These are phyloP conservation scores for Penicillium sp. DNA, from an alignment of 2,329 filamentous ascomycete genomes.

Conservation along the genomic window DNA sequence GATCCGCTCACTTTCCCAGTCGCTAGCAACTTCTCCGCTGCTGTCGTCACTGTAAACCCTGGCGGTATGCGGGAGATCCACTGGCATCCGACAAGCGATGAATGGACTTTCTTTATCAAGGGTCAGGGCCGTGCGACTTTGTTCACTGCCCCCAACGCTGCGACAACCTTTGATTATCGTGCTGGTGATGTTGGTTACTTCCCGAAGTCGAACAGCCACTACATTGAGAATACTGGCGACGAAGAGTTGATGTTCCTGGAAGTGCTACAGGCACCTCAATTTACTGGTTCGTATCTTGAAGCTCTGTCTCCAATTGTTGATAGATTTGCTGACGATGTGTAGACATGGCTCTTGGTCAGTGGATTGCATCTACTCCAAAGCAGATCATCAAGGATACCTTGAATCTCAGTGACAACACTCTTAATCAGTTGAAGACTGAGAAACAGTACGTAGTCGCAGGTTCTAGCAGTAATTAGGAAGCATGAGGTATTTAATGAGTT, in stretches of 20 bases:
- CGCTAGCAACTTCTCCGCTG: conserved; percentile 72
- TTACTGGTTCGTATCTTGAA: conserved; percentile 42
- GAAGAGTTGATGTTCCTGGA: conserved; percentile 75
- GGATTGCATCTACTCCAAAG: conserved; percentile 55
- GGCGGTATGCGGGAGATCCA: conserved; percentile 77
- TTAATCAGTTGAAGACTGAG: conserved; percentile 46
- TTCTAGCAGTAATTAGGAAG: background rate
- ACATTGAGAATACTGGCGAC: conserved; percentile 76
- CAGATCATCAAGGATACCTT: conserved; percentile 63
- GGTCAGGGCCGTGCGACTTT: conserved; percentile 74
- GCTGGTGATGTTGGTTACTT: conserved; percentile 78
- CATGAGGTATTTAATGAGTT: background rate
- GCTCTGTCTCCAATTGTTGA: background rate
- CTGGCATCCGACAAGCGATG: conserved; percentile 78
- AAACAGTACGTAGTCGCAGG: conserved; percentile 51
- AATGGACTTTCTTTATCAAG: conserved; percentile 77
- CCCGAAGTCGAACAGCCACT: conserved; percentile 75
- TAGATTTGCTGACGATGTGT: conserved; percentile 34
- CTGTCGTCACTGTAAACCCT: conserved; percentile 70
- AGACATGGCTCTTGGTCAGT: conserved; percentile 50
- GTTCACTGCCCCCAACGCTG: conserved; percentile 68
- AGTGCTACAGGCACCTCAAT: conserved; percentile 71
- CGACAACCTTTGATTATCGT: conserved; percentile 74
- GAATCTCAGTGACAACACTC: conserved; percentile 43
- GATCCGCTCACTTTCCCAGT: conserved; percentile 77